Base-by-base conservation (phyloP, 805 yeast genomes). In the Candida arabinofermentans region DNA sequence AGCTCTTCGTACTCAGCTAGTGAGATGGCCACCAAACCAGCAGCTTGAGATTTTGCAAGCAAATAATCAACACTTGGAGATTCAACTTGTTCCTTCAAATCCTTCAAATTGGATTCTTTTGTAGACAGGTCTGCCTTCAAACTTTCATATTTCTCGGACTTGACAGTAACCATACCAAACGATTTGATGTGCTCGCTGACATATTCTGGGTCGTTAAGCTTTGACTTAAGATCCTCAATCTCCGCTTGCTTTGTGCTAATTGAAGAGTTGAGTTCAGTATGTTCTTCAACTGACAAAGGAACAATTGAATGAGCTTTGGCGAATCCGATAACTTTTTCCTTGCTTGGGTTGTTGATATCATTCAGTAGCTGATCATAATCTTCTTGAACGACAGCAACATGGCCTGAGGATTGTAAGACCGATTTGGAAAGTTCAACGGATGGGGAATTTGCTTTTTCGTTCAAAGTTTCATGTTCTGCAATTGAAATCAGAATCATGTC, bases 1-100 rank as follows among this genome's bases (percentile, higher is more conserved):
- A 42, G 51, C n/a, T 44, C 29, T 8, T 57, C 56, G n/a, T 60
- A 43, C 14, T 58, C 59, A 23, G 48, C 36, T n/a, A 22, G 5
- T 10, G 45, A 34, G 14, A 61, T 26, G 5, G 59, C 48, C 3
- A 37, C 41, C 14, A 43, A 37, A 17, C 53, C 61, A 6, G 34
- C 37, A 10, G 16, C 27, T 1, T 35, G 27, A 1, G 61, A 49
- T 32, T 47, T 49, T 24, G 57, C 40, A 8, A 44, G 47, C 7
- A 57, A 47, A 34, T 49, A 51, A n/a, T 57, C 64, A 3, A 13
- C 21, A 10, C 37, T 17, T 19, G 52, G 54, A 8, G 46, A 44
- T 5, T 47, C 50, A 22, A 58, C n/a, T 36, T 47, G 44, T 8
- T 22, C 24, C n/a, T 52, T 47, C 46, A 48, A 33, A 43, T 8